Conservation (phyloP, 148 eudicot genomes). For the Vaccinium corymbosum region DNA sequence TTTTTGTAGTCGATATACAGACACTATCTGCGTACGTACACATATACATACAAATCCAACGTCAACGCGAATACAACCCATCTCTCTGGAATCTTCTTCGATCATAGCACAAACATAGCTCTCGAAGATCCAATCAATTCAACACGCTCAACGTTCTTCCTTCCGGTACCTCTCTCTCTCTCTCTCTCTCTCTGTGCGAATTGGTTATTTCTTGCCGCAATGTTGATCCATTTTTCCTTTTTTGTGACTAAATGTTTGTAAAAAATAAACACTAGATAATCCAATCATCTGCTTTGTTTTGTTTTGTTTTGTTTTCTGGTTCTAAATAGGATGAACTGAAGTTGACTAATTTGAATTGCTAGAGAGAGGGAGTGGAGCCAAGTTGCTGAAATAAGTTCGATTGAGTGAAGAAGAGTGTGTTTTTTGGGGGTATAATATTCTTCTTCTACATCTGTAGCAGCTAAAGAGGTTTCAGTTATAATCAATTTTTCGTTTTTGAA, state of each 20-base stretch:
- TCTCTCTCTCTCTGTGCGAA: too few relatives aligned
- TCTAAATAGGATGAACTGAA: not conserved
- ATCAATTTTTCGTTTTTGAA: not conserved
- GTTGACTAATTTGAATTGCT: not conserved
- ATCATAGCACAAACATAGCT: not conserved
- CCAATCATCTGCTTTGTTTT: not conserved
- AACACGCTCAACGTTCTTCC: not conserved
- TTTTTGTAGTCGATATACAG: not conserved
- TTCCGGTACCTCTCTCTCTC: not conserved
- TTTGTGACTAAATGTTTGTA: not conserved
- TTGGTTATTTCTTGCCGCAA: not conserved
- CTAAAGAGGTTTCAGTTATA: not conserved
- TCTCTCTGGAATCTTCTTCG: constrained; percentile 18
- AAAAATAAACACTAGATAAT: not conserved
- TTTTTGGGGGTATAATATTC: not conserved
- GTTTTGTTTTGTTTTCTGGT: not conserved
- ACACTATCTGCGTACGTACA: not conserved
- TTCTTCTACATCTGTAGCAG: not conserved
- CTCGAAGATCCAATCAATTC: not conserved
- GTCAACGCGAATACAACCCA: not conserved
- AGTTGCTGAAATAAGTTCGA: not conserved
- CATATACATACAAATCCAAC: not conserved
- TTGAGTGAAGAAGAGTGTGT: not conserved
- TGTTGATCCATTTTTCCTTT: not conserved
- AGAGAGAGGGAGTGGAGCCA: not conserved